Evolutionary conservation across 306 rosid genomes (phyloP).

Genomic region (Oxytropis ochrocephala): DNA sequence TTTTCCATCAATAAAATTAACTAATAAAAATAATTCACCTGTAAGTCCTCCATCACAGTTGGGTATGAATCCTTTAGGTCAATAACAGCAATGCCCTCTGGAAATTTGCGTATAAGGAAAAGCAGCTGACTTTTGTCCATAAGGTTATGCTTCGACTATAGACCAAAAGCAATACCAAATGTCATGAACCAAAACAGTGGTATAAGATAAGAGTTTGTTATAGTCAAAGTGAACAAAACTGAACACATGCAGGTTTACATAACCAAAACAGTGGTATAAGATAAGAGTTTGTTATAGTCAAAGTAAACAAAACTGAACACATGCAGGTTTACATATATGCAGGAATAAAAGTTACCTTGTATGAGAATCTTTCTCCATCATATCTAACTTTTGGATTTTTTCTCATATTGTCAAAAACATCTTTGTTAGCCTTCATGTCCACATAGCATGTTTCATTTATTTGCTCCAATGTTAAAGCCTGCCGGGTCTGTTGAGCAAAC

Average conservation of each 20-base stretch:
- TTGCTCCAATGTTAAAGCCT: constrained; percentile 70
- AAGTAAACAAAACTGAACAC: not conserved
- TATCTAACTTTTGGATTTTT: constrained; percentile 81
- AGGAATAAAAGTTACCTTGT: constrained; percentile 53
- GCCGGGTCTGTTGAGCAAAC: constrained; percentile 61
- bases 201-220: not conserved
- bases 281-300: not conserved
- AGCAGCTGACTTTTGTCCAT: constrained; percentile 73
- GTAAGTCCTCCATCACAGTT: constrained; percentile 71
- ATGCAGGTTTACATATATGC: not conserved
- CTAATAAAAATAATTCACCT: constrained; percentile 34
- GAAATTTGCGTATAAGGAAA: constrained; percentile 61
- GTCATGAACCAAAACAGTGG: constrained; percentile 22
- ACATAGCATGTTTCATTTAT: constrained; percentile 83
- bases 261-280: constrained; percentile 10
- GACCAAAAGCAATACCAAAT: constrained; percentile 28
- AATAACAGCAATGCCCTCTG: constrained; percentile 90
- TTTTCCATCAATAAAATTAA: not conserved
- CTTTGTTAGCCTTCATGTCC: constrained; percentile 72
- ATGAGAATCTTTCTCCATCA: constrained; percentile 82
- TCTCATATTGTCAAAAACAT: constrained; percentile 83
- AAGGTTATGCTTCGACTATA: constrained; percentile 78
- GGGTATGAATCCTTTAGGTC: constrained; percentile 38
- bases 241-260: not conserved
- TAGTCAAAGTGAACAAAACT: not conserved